Percentiles rank a stretch among this genome's conserved stretches.
phyloP scores from a whole-genome alignment of 768 basidiomycete genomes.

The Amanita pallidorosea region DNA sequence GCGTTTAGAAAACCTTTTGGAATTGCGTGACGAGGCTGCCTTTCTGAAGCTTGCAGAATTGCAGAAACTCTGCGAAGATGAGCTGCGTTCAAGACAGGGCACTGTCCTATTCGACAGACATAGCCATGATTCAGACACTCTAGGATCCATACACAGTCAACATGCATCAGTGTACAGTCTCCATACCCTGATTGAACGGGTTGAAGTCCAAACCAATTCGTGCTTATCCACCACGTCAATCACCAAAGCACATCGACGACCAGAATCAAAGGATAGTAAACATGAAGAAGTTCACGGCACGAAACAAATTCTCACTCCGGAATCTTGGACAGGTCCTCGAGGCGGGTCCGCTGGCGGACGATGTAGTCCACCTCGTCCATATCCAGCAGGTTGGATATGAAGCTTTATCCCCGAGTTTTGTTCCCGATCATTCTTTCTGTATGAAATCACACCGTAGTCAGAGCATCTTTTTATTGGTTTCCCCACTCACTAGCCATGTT shows the following conservation, averaged over 20 bases:
- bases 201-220: constrained; percentile 19
- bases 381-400: constrained; percentile 42
- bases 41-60: constrained; percentile 64
- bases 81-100: constrained; percentile 44
- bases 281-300: constrained; percentile 10
- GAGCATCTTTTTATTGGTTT: neutral
- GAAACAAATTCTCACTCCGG: constrained; percentile 30
- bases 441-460: neutral
- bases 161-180: constrained; percentile 49
- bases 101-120: constrained; percentile 30
- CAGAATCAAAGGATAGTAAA: constrained; percentile 12
- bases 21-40: constrained; percentile 70
- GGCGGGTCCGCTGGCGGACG: constrained; percentile 17
- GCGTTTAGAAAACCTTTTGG: constrained; percentile 56
- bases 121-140: constrained; percentile 17
- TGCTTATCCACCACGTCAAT: constrained; percentile 10
- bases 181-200: constrained; percentile 48
- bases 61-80: constrained; percentile 53
- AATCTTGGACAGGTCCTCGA: constrained; percentile 28
- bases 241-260: constrained; percentile 3
- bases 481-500: neutral
- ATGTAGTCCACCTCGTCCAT: constrained; percentile 18
- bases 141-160: constrained; percentile 32
- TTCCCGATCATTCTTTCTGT: neutral
- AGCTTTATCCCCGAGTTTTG: neutral